phyloP scores from a whole-genome alignment of 2,329 filamentous ascomycete species.

The Aspergillus candidus region DNA sequence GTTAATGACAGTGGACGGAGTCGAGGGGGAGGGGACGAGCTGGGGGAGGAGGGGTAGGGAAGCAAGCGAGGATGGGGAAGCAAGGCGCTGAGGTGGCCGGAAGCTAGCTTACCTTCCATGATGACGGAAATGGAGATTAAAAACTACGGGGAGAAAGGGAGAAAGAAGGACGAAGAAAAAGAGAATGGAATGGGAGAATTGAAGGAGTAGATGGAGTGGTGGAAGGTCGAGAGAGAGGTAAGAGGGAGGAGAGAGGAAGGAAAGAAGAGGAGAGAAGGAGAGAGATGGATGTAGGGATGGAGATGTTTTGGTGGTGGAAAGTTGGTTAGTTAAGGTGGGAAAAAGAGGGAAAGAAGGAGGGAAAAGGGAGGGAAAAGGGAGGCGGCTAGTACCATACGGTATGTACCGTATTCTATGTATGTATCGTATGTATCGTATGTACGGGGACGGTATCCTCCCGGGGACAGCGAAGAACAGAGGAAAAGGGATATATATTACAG shows the following conservation, averaged over 20 bases:
- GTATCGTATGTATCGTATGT: too few species aligned
- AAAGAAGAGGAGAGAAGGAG: slow-evolving; percentile 14
- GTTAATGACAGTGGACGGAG: slow-evolving; percentile 30
- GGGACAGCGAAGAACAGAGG: too few species aligned
- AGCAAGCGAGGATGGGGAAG: too few species aligned
- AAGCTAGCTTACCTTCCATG: slow-evolving; percentile 59
- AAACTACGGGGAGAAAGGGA: slow-evolving; percentile 15
- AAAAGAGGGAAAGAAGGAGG: slow-evolving; percentile 16
- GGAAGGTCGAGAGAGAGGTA: slow-evolving; percentile 31
- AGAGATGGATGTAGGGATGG: slow-evolving; percentile 12
- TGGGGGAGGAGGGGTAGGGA: slow-evolving; percentile 13
- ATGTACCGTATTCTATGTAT: too few species aligned
- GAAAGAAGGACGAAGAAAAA: slow-evolving; percentile 28
- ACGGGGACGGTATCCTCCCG: too few species aligned
- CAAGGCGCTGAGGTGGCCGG: slow-evolving; percentile 28
- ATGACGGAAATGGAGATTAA: slow-evolving; percentile 36
- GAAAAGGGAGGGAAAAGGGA: slow-evolving; percentile 16
- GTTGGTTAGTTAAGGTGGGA: slow-evolving; percentile 1
- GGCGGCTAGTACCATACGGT: slow-evolving; percentile 2
- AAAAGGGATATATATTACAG: too few species aligned
- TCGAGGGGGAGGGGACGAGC: slow-evolving; percentile 8
- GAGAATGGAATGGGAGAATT: slow-evolving; percentile 25
- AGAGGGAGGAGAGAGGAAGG: slow-evolving; percentile 35
- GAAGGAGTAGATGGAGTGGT: slow-evolving; percentile 29
- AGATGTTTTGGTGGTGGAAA: too few species aligned